Base-by-base conservation (phyloP, 768 basidiomycete species). In the Termitomyces heimii region DNA sequence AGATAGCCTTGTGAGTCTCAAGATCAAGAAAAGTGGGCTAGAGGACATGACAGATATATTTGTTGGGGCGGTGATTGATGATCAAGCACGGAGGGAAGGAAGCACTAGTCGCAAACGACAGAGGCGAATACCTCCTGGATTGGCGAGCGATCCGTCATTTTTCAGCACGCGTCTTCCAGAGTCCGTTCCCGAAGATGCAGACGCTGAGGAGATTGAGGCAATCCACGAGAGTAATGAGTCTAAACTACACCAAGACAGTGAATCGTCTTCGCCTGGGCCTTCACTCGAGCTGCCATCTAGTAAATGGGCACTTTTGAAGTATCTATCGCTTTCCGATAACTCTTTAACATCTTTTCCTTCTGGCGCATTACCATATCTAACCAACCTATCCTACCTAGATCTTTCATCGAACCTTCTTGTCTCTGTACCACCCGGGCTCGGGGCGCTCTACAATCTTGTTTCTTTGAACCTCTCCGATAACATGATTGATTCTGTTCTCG, bases 401-500 rank as follows among this genome's bases (percentile, higher is more conserved):
- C 80, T 96, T 42, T 94, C 94, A 20, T 90, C 89, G 42, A 97
- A 97, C 68, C 83, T 97, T 18, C 82, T 98, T 46, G 85, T 94
- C 42, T 89, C 92, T 31, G 80, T 95, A n/a, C 94, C 94, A 0
- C 70, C 86, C 1, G 89, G 87, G 22, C 79, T 96, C 32, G 80
- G 84, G 16, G 67, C 76, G 5, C 81, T 99, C 24, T 83, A 86
- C 65, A 89, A 86, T 60, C 88, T 99, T 53, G 71, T 84, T 54
- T 91, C 89, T n/a, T 86, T 99, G 63, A 95, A 97, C 71, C 82
- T 99, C n/a, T 80, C 91, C 16, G 89, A 95, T 71, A 99, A 99
- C 74, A 92, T 99, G 84, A 94, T 99, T 63, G 94, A 96, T 68
- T 94, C 95, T 18, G 88, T 98, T 18, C 82, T 94, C 4, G 89